phyloP scores from a whole-genome alignment of 2,329 filamentous ascomycete species.

The Aspergillus flavus region DNA sequence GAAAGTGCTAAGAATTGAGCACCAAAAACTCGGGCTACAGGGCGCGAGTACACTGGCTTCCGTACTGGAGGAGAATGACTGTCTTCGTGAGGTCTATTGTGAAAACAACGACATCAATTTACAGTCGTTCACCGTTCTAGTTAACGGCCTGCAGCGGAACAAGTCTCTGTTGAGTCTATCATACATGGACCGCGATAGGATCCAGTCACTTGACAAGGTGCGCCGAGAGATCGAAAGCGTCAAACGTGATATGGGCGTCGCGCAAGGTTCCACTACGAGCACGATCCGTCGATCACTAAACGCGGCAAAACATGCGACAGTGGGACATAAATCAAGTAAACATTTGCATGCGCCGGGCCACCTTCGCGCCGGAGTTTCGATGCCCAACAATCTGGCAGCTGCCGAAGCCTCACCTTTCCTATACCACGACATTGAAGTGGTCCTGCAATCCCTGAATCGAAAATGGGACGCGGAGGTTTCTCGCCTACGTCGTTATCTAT shows the following conservation, averaged over 20 bases:
- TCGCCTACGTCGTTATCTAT: slow-evolving; percentile 47
- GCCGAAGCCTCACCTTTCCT: slow-evolving; percentile 30
- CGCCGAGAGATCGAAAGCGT: slow-evolving; percentile 59
- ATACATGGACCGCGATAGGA: slow-evolving; percentile 63
- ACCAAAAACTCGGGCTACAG: slow-evolving; percentile 69
- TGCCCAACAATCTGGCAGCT: slow-evolving; percentile 16
- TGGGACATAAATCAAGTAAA: slow-evolving; percentile 38
- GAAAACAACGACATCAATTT: slow-evolving; percentile 72
- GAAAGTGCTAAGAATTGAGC: slow-evolving; percentile 64
- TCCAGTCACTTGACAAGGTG: slow-evolving; percentile 62
- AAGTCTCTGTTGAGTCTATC: slow-evolving; percentile 64
- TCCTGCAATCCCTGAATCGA: slow-evolving; percentile 44
- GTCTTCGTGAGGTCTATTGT: slow-evolving; percentile 67
- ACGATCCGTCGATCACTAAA: slow-evolving; percentile 49
- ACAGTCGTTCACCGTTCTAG: slow-evolving; percentile 69
- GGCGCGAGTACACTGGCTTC: slow-evolving; percentile 70
- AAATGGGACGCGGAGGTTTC: slow-evolving; percentile 50
- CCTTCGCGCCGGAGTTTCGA: slow-evolving; percentile 13
- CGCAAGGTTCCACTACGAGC: slow-evolving; percentile 36
- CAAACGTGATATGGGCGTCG: slow-evolving; percentile 41
- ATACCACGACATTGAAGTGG: slow-evolving; percentile 44
- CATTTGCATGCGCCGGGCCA: slow-evolving; percentile 23
- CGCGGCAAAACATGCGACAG: slow-evolving; percentile 36
- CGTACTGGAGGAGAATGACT: slow-evolving; percentile 66
- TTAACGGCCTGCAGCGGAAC: slow-evolving; percentile 70